Conservation (phyloP, 129 eudicot genomes). For the Saposhnikovia divaricata region DNA sequence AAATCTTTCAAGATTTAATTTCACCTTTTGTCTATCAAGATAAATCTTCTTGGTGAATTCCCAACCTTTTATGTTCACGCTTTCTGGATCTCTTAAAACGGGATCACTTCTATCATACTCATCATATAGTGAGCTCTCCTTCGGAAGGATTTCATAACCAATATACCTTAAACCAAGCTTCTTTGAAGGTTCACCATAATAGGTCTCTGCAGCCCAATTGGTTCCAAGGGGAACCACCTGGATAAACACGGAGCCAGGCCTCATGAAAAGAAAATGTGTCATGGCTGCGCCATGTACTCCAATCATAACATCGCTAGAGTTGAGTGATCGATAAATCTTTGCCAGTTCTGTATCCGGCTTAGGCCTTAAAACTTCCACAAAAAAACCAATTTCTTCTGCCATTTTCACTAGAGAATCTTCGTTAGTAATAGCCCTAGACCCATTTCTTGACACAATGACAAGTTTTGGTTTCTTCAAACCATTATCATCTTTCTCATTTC, state of each 20-base stretch:
- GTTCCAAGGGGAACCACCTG: slow-evolving; percentile 88
- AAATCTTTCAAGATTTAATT: slow-evolving; percentile 57
- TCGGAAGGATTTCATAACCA: slow-evolving; percentile 64
- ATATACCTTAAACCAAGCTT: slow-evolving; percentile 70
- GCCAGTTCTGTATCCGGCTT: slow-evolving; percentile 59
- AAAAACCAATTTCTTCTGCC: slow-evolving; percentile 65
- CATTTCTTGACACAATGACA: slow-evolving; percentile 65
- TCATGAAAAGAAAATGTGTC: slow-evolving; percentile 89
- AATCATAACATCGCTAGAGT: slow-evolving; percentile 84
- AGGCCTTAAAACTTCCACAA: slow-evolving; percentile 61
- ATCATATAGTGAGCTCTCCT: slow-evolving; percentile 75
- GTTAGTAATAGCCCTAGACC: slow-evolving; percentile 69
- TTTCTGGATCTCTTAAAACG: slow-evolving; percentile 55
- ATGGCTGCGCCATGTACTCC: slow-evolving; percentile 98
- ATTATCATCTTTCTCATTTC: neutral
- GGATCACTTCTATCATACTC: slow-evolving; percentile 63
- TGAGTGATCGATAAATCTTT: slow-evolving; percentile 51
- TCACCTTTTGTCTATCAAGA: slow-evolving; percentile 76
- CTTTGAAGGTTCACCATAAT: slow-evolving; percentile 71
- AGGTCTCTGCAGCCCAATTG: slow-evolving; percentile 87
- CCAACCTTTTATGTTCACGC: slow-evolving; percentile 71
- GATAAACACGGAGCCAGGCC: slow-evolving; percentile 71
- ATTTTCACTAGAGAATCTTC: slow-evolving; percentile 50
- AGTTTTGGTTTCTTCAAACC: slow-evolving; percentile 51
- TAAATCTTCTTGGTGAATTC: slow-evolving; percentile 83